Conservation (phyloP, 352 stramenopile species). For the Thraustochytrium sp. region DNA sequence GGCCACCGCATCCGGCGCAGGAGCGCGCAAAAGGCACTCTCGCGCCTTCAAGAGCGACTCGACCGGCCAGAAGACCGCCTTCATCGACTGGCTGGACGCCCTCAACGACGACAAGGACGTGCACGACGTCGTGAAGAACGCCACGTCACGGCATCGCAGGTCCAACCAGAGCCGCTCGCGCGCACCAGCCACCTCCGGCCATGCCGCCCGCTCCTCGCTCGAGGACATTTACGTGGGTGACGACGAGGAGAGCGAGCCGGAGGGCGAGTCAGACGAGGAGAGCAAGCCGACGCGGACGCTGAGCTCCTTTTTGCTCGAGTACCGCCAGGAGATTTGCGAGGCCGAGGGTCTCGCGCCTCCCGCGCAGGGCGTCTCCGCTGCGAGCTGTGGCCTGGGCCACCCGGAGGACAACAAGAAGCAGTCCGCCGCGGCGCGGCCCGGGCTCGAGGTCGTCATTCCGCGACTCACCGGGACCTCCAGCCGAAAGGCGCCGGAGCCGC, state of each 20-base stretch:
- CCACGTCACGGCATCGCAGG: background rate
- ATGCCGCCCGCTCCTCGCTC: background rate
- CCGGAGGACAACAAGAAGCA: no score
- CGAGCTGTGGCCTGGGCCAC: no score
- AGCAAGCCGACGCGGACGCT: background rate
- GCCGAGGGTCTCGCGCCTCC: background rate
- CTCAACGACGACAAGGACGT: background rate
- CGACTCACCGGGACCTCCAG: background rate
- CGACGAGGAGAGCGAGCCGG: background rate
- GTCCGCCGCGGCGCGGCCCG: background rate
- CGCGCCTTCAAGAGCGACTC: background rate
- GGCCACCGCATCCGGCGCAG: background rate
- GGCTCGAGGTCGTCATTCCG: background rate
- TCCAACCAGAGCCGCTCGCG: background rate
- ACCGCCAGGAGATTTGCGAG: background rate
- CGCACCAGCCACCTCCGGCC: background rate
- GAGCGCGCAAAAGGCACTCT: background rate
- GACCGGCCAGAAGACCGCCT: background rate
- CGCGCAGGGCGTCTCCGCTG: no score
- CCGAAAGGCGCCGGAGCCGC: background rate
- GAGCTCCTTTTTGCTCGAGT: conserved; percentile 10
- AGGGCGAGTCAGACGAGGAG: background rate
- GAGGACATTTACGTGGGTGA: conserved; percentile 17
- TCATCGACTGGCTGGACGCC: conserved; percentile 12
- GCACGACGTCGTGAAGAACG: background rate